phyloP scores from a whole-genome alignment of 2,329 filamentous ascomycete species.

The Emergomyces pasteurianus region DNA sequence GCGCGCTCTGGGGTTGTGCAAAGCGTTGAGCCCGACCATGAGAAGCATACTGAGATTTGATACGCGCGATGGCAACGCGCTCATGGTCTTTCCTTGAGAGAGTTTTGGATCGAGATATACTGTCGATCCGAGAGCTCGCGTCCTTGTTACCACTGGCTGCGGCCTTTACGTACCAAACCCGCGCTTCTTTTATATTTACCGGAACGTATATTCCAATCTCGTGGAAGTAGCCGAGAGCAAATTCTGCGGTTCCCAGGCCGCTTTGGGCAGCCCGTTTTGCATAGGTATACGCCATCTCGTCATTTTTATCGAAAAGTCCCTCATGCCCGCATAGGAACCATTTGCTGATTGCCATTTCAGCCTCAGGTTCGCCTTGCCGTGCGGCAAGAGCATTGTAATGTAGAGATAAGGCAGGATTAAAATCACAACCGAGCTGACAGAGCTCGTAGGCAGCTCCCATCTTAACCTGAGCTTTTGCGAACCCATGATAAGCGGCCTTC shows the following conservation, averaged over 20 bases:
- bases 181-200: conserved; percentile 70
- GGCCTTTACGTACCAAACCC: conserved; percentile 81
- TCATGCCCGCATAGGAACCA: conserved; percentile 98
- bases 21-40: conserved; percentile 30
- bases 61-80: conserved; percentile 74
- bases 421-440: conserved; percentile 85
- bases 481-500: conserved; percentile 90
- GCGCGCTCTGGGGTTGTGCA: conserved; percentile 23
- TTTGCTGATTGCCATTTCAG: conserved; percentile 90
- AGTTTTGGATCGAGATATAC: conserved; percentile 68
- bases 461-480: conserved; percentile 91
- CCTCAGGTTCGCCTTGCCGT: conserved; percentile 83
- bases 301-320: conserved; percentile 85
- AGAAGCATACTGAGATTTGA: conserved; percentile 69
- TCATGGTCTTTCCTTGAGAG: conserved; percentile 88
- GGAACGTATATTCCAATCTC: conserved; percentile 89
- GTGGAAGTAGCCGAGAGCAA: conserved; percentile 93
- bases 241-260: conserved; percentile 81
- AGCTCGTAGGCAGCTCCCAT: conserved; percentile 95
- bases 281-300: conserved; percentile 83
- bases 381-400: conserved; percentile 94
- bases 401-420: conserved; percentile 80
- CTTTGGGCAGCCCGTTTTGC: conserved; percentile 73
- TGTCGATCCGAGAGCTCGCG: conserved; percentile 68
- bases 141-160: conserved; percentile 87